Percentiles rank a stretch among this genome's conserved stretches.
These are phyloP conservation scores for Nannizziopsis arthrosporioides DNA, from an alignment of 2,329 filamentous ascomycete genomes.

Conservation along the genomic window DNA sequence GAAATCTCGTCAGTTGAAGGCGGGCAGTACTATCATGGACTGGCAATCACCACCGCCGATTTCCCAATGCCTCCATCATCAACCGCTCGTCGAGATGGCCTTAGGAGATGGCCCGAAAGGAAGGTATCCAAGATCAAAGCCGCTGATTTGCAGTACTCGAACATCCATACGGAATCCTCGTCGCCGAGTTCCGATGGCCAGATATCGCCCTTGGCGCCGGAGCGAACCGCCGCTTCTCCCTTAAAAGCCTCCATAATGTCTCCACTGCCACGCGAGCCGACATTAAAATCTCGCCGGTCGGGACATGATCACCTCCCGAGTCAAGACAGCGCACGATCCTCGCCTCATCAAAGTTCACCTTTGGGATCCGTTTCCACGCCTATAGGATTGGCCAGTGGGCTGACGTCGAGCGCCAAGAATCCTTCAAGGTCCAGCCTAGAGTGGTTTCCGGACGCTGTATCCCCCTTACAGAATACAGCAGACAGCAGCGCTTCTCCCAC, in stretches of 20 bases:
- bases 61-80: not conserved
- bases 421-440: conserved; percentile 7
- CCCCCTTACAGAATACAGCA: not conserved
- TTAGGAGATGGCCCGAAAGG: not conserved
- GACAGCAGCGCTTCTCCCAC: not conserved
- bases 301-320: not conserved
- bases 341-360: conserved; percentile 4
- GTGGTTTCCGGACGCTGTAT: not conserved
- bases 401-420: not conserved
- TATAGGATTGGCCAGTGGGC: not conserved
- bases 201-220: not conserved
- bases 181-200: conserved; percentile 7
- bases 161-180: not conserved
- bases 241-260: conserved; percentile 17
- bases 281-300: conserved; percentile 13
- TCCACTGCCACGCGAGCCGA: conserved; percentile 17
- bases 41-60: not conserved
- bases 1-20: not conserved
- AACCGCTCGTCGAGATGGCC: not conserved
- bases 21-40: not conserved
- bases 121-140: conserved; percentile 1
- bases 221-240: not conserved
- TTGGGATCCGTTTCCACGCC: not conserved
- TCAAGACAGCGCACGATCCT: conserved; percentile 1
- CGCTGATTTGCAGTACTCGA: not conserved